phyloP scores from a whole-genome alignment of 768 basidiomycete species.

The Hortiboletus flavorubellus region DNA sequence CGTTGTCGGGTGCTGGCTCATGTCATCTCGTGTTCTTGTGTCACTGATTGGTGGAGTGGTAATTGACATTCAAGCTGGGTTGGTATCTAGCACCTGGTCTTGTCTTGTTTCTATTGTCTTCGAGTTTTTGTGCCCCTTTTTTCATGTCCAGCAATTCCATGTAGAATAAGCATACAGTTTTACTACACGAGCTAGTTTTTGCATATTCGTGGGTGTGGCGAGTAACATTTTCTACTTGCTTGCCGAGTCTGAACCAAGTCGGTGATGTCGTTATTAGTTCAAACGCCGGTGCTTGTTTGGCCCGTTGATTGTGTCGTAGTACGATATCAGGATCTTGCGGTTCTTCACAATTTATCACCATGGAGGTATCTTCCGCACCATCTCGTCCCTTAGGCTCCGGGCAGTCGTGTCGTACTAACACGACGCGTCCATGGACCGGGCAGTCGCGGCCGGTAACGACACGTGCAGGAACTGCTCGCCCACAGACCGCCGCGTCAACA shows the following conservation, averaged over 20 bases:
- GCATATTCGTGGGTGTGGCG: slow-evolving; percentile 1
- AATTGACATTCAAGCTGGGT: background rate
- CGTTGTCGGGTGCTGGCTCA: slow-evolving; percentile 11
- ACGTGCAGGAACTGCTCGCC: slow-evolving; percentile 43
- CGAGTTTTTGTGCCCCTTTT: slow-evolving; percentile 1
- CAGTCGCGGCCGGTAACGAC: slow-evolving; percentile 52
- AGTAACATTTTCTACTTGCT: too few species aligned
- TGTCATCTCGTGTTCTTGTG: slow-evolving; percentile 5
- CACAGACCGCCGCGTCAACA: slow-evolving; percentile 61
- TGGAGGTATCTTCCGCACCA: slow-evolving; percentile 12
- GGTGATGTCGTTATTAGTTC: too few species aligned
- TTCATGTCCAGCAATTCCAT: slow-evolving; percentile 31
- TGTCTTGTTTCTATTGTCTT: slow-evolving; percentile 16
- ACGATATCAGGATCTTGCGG: too few species aligned
- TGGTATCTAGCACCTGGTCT: slow-evolving; percentile 21
- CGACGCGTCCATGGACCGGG: slow-evolving; percentile 48
- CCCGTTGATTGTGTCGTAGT: background rate
- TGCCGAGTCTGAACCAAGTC: background rate
- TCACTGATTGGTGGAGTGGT: slow-evolving; percentile 7
- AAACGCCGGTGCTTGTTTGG: too few species aligned
- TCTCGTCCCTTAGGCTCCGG: slow-evolving; percentile 12
- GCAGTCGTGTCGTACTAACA: slow-evolving; percentile 12
- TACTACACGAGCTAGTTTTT: slow-evolving; percentile 23
- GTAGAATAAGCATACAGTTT: slow-evolving; percentile 33
- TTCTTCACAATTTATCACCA: background rate